Evolutionary conservation across 148 eudicot genomes (phyloP).

Genomic region (Polygonum aviculare): DNA sequence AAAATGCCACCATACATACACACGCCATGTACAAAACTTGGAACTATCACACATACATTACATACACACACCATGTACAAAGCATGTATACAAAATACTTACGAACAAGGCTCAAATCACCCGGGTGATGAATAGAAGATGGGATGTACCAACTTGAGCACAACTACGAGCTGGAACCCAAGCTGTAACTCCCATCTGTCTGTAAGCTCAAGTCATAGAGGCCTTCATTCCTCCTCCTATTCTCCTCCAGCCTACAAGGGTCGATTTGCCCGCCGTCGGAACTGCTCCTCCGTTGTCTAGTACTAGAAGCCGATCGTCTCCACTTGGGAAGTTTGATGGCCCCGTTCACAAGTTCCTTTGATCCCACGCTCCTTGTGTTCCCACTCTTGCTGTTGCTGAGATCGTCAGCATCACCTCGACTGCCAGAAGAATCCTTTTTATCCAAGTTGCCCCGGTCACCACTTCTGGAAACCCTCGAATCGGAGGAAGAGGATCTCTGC

Average conservation of each 20-base stretch:
- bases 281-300: not conserved
- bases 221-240: not conserved
- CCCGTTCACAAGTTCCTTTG: not conserved
- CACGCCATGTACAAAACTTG: not conserved
- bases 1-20: too few species aligned
- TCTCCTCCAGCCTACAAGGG: not conserved
- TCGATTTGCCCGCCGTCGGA: not conserved
- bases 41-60: not conserved
- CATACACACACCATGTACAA: not conserved
- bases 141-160: not conserved
- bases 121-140: not conserved
- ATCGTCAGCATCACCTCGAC: not conserved
- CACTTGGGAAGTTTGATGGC: not conserved
- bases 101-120: not conserved
- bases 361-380: not conserved
- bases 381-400: not conserved
- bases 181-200: slow-evolving; percentile 4
- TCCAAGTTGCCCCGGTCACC: not conserved
- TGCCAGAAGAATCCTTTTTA: not conserved
- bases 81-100: slow-evolving; percentile 4
- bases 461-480: not conserved
- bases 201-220: slow-evolving; percentile 3
- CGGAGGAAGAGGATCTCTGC: not conserved
- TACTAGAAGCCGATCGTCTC: not conserved
- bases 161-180: not conserved